Conservation (phyloP, 2,329 filamentous ascomycete species). For the Paracorniculantispora psalliotae region DNA sequence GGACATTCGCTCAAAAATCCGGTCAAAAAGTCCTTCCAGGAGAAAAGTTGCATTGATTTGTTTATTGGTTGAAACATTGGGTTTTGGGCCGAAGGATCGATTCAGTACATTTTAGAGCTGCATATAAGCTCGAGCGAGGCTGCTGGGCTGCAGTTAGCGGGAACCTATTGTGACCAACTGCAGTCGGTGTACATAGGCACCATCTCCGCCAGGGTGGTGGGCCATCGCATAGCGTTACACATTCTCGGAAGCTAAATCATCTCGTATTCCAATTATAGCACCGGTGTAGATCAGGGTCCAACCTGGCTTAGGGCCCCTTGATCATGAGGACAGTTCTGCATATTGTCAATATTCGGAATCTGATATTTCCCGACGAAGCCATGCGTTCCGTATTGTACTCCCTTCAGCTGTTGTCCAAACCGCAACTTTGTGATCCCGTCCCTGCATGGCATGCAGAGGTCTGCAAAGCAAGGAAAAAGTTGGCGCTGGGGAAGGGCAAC, state of each 20-base stretch:
- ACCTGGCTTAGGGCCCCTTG: background rate
- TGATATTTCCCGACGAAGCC: background rate
- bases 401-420: background rate
- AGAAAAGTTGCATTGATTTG: too few species aligned
- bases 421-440: background rate
- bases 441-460: background rate
- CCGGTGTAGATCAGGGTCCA: background rate
- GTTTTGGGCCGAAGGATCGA: background rate
- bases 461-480: background rate
- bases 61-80: background rate
- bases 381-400: background rate
- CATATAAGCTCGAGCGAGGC: background rate
- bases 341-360: background rate
- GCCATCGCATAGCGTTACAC: background rate
- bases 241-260: background rate
- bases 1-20: too few species aligned
- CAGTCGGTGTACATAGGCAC: too few species aligned
- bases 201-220: background rate
- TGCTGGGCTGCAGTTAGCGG: background rate
- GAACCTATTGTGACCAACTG: too few species aligned
- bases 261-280: constrained; percentile 7
- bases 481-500: too few species aligned
- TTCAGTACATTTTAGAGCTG: background rate
- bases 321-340: background rate
- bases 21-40: too few species aligned